Evolutionary conservation across 1,284 basidiomycete genomes (phyloP).

Genomic region (Apiotrichum gracile): DNA sequence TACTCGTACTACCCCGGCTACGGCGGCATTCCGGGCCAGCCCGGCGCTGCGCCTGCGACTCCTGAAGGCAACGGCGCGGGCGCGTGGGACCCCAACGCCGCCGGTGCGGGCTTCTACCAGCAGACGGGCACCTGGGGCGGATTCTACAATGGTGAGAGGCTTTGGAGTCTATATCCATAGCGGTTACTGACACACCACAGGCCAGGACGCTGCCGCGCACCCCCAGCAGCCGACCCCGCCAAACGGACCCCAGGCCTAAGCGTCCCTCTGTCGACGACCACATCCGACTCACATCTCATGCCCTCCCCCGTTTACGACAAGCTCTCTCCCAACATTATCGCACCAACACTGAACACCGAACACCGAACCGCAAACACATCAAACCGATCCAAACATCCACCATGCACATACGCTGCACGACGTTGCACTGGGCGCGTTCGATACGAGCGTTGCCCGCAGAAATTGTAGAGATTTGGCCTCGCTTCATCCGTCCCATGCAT

Average conservation of each 20-base stretch:
- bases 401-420: neutral
- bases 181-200: too few relatives aligned
- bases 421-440: neutral
- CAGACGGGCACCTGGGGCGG: slow-evolving; percentile 34
- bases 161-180: too few relatives aligned
- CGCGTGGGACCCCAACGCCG: slow-evolving; percentile 27
- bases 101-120: slow-evolving; percentile 30
- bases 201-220: slow-evolving; percentile 1
- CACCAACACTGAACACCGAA: neutral
- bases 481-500: neutral
- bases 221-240: slow-evolving; percentile 8
- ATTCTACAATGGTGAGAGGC: slow-evolving; percentile 31
- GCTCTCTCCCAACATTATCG: neutral
- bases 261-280: neutral
- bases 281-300: neutral
- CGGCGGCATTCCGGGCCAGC: slow-evolving; percentile 37
- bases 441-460: neutral
- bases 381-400: neutral
- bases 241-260: neutral
- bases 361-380: neutral
- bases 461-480: neutral
- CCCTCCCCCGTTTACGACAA: neutral
- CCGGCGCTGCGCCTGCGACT: slow-evolving; percentile 20
- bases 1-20: slow-evolving; percentile 43
- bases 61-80: slow-evolving; percentile 22